Conservation (phyloP, 2,329 filamentous ascomycete genomes). For the Aspergillus oerlinghausenensis region DNA sequence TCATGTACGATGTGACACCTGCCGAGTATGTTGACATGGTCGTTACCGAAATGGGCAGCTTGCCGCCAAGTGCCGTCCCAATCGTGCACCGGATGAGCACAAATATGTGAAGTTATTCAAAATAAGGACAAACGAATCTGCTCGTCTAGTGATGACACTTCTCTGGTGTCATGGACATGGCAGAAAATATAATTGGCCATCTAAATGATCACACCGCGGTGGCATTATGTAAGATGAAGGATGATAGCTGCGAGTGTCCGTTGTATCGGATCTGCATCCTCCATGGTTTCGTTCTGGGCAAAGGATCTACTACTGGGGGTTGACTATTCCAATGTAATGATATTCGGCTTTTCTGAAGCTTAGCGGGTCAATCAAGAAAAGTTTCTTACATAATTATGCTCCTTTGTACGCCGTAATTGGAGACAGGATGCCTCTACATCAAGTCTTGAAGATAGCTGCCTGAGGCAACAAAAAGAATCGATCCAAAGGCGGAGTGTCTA, state of each 20-base stretch:
- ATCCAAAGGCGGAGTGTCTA: not conserved
- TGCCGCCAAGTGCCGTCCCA: conserved; percentile 81
- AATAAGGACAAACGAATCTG: not conserved
- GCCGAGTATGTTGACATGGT: conserved; percentile 83
- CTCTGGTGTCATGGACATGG: not conserved
- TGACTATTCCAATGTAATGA: not conserved
- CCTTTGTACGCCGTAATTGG: not conserved
- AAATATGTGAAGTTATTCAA: conserved; percentile 23
- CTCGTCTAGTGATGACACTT: not conserved
- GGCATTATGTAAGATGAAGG: not conserved
- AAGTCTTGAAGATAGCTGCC: not conserved
- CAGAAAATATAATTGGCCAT: not conserved
- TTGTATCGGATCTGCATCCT: not conserved
- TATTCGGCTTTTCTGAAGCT: not conserved
- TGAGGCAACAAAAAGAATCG: not conserved
- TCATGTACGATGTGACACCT: conserved; percentile 90
- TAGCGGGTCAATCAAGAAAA: not conserved
- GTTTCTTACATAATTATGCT: not conserved
- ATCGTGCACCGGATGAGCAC: conserved; percentile 61
- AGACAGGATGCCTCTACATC: not conserved
- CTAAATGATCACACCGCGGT: not conserved
- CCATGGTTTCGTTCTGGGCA: not conserved
- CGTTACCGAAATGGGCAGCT: conserved; percentile 82
- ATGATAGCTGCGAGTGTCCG: not conserved
- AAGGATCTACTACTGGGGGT: not conserved